Evolutionary conservation across 768 basidiomycete genomes (phyloP).

Genomic region (Mrakia blollopis): DNA sequence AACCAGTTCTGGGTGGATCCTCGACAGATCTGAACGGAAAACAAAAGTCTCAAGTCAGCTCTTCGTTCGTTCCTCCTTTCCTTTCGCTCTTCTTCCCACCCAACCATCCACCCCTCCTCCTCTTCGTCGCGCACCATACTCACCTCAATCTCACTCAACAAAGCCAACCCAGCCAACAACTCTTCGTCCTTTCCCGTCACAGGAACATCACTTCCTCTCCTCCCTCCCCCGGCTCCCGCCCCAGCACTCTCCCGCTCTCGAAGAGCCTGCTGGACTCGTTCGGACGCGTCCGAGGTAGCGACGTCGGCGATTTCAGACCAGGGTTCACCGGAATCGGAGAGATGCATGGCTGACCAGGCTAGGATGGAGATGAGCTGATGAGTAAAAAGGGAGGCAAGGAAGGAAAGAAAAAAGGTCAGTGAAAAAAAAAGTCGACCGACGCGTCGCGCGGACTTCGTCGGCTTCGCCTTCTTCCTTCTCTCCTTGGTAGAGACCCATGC

Average conservation of each 20-base stretch:
- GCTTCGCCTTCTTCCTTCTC: too few species aligned
- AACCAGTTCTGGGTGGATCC: conserved; percentile 32
- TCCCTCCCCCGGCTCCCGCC: background rate
- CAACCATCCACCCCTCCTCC: too few species aligned
- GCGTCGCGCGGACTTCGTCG: too few species aligned
- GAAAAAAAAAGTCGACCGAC: too few species aligned
- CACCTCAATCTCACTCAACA: conserved; percentile 29
- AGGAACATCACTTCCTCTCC: background rate
- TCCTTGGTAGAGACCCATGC: too few species aligned
- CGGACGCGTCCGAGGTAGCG: background rate
- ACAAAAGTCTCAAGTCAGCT: background rate
- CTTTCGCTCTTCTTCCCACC: background rate
- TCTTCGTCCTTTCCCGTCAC: conserved; percentile 17
- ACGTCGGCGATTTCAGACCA: conserved; percentile 29
- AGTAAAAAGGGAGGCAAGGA: too few species aligned
- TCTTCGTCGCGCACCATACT: background rate
- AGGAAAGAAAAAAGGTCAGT: too few species aligned
- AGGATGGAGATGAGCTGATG: conserved; percentile 26
- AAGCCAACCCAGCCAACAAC: conserved; percentile 27
- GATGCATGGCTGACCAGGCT: conserved; percentile 31
- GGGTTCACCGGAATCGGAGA: conserved; percentile 24
- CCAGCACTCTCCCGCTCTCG: background rate
- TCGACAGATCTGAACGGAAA: conserved; percentile 26
- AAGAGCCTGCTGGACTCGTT: conserved; percentile 10
- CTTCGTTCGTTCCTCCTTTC: background rate